Evolutionary conservation across 139 green algal species (phyloP), one percentile per base, ranked within the genome.

Genomic region (Eudorina sp.): DNA sequence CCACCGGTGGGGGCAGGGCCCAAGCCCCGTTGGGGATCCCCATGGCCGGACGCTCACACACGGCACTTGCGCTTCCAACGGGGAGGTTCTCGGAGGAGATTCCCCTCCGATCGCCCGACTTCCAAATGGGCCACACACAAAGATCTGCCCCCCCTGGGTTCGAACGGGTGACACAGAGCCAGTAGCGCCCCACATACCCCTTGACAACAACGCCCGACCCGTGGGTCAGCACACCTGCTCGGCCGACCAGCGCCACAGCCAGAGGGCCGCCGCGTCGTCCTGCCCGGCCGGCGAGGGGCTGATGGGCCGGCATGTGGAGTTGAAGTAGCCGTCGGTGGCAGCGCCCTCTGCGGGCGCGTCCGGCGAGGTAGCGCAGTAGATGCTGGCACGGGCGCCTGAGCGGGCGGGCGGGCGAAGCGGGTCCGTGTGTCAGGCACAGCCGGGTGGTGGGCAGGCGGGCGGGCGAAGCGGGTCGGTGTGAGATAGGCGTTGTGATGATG

Each of bases 231-330:
- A 9, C 46, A 95, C 94, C 36, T 85, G 72, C 19, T 90, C 45
- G 31, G 84, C 86, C 6, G 91, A 95, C 95, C 95, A 97, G 40
- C 91, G 34, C 95, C 95, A 97, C 77, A 97, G 85, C 95, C 94
- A 97, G 14, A 53, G 51, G 0, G 89, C 92, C 60, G 87, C 55
- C 27, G 40, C 40, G 5, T 88, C 45, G 76, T 96, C 92, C 45
- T 85, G 72, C 9, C 31, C 55, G 23, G 53, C 29, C 11, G n/a
- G 29, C 4, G 79, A 34, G 85, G 76, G 85, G 36, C 34, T 23
- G n/a, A 66, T 53, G 51, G 69, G 48, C 68, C 34, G 51, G 68
- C 60, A 95, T 83, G 93, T 94, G 36, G 90, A 93, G 76, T 94
- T 87, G 38, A 96, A 92, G 72, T 96, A 97, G 62, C 90, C 94